phyloP scores from a whole-genome alignment of 75 land plant species.

The Pinus taeda region DNA sequence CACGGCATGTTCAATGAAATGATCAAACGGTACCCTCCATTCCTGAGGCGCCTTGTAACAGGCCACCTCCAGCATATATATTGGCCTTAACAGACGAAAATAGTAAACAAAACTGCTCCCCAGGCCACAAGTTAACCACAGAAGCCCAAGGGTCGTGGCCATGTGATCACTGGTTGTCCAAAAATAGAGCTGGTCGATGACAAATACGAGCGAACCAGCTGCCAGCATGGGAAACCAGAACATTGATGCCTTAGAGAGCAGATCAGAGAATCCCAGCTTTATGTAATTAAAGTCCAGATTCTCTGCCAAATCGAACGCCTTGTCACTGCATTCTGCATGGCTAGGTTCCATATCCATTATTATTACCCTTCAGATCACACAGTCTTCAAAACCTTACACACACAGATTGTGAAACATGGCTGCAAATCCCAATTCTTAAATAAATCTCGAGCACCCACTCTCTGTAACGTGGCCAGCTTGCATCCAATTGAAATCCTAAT shows the following conservation, averaged over 20 bases:
- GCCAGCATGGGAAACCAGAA: neutral
- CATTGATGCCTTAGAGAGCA: neutral
- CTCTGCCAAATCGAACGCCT: too few relatives aligned
- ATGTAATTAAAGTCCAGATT: neutral
- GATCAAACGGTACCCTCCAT: neutral
- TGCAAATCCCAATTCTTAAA: neutral
- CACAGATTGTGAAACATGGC: too few relatives aligned
- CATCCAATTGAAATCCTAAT: neutral
- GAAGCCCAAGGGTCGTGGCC: too few relatives aligned
- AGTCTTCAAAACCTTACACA: too few relatives aligned
- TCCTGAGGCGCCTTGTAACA: neutral
- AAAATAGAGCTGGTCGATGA: neutral
- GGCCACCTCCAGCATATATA: neutral
- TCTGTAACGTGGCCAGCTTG: neutral
- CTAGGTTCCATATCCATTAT: too few relatives aligned
- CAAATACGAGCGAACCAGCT: neutral
- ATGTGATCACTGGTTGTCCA: too few relatives aligned
- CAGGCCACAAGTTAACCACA: too few relatives aligned
- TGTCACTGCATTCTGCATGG: too few relatives aligned
- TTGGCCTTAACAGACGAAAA: neutral
- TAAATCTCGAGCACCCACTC: neutral
- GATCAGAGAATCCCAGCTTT: neutral
- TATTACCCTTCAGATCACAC: too few relatives aligned
- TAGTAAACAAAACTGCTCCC: too few relatives aligned
- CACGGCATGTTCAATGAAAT: slow-evolving; percentile 1